Evolutionary conservation across 345 rosid species (phyloP), one percentile per base, ranked within the genome.

Genomic region (Aquilaria yunnanensis): DNA sequence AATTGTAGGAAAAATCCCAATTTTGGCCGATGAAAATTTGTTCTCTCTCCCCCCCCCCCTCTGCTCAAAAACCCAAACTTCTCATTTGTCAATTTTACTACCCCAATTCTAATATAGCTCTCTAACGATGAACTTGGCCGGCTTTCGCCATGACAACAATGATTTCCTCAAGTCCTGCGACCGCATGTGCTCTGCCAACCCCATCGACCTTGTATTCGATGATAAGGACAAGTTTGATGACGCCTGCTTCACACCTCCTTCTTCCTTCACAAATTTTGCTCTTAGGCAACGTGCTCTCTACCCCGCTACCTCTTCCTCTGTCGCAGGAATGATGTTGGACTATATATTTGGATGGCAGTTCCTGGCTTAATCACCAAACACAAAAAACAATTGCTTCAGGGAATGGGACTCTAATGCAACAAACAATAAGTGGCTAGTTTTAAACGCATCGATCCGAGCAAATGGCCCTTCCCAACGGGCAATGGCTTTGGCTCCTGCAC

Each of bases 301-400:
- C 54, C 59, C 66, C 56, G 48, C 64, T 6, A 14, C 62, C 3
- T 62, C 67, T 0, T 63, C 77, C 0, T 47, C 78, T 34, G 53
- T 64, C 58, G 61, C 73, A 9, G 37, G 75, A 14, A 73, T 77
- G 75, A 66, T 74, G 4, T 82, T 77, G 13, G 84, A 90, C 12
- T 94, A 94, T 61, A 90, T 49, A 58, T 90, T 9, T 94, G 97
- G 96, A 86, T 82, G 95, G 68, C 92, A n/a, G 83, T 86, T 7
- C 99, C 97, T 2, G 91, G 92, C 2, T 85, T 97, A 14, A 82
- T 94, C 1, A 78, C 64, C 1, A 91, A 94, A 61, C 78, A 96
- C 11, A 80, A 96, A 1, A 79, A 83, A 23, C 81, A 90, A 5
- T 82, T 94, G 10, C 74, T 86, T 6, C 82, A 81, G 9, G 96